phyloP scores from a whole-genome alignment of 495 filamentous ascomycete species.

The Trichoderma orchidacearum region DNA sequence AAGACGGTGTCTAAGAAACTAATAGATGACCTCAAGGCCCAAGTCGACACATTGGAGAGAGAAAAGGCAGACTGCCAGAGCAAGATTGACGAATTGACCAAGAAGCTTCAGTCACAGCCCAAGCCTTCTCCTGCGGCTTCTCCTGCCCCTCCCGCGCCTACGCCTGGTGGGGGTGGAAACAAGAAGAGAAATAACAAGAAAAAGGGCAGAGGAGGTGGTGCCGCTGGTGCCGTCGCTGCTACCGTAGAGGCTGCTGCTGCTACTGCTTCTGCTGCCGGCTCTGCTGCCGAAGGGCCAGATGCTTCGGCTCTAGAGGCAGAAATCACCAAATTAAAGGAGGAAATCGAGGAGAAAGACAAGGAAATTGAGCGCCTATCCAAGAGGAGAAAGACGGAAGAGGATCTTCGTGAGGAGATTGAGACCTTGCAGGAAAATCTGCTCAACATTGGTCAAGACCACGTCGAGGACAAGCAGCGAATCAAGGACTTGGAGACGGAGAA shows the following conservation, averaged over 20 bases:
- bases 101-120: slow-evolving; percentile 16
- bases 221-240: slow-evolving; percentile 10
- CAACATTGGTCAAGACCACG: slow-evolving; percentile 64
- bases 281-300: slow-evolving; percentile 12
- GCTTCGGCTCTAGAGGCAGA: slow-evolving; percentile 24
- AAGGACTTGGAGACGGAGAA: slow-evolving; percentile 37
- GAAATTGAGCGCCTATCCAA: slow-evolving; percentile 51
- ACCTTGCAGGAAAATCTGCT: slow-evolving; percentile 64
- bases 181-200: slow-evolving; percentile 92
- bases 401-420: slow-evolving; percentile 75
- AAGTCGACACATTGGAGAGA: slow-evolving; percentile 22
- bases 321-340: slow-evolving; percentile 35
- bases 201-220: slow-evolving; percentile 36
- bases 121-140: not conserved
- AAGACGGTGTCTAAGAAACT: slow-evolving; percentile 18
- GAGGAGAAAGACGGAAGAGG: slow-evolving; percentile 64
- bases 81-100: slow-evolving; percentile 18
- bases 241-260: slow-evolving; percentile 12
- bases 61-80: slow-evolving; percentile 16
- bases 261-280: slow-evolving; percentile 10
- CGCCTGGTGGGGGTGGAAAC: slow-evolving; percentile 42
- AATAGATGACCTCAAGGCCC: slow-evolving; percentile 15
- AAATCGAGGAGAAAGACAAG: slow-evolving; percentile 56
- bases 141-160: slow-evolving; percentile 1
- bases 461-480: slow-evolving; percentile 67